These are phyloP conservation scores for Lavandula angustifolia DNA, from an alignment of 257 asterid species.

Conservation along the genomic window DNA sequence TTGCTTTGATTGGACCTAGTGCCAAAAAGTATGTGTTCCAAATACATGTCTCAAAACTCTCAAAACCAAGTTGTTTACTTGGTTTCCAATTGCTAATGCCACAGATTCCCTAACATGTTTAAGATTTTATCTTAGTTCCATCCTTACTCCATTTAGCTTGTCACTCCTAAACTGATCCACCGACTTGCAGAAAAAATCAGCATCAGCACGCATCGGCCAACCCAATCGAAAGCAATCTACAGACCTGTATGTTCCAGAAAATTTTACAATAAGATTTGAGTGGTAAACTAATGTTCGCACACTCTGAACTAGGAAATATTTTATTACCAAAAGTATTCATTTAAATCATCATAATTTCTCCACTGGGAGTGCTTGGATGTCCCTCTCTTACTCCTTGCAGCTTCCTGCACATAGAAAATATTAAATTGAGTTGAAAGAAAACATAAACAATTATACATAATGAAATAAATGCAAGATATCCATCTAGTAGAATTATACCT, in stretches of 20 bases:
- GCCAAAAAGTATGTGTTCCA: no score
- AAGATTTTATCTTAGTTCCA: no score
- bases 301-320: not conserved
- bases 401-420: constrained; percentile 62
- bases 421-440: constrained; percentile 13
- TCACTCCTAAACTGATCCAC: constrained; percentile 48
- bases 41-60: no score
- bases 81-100: no score
- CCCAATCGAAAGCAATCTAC: constrained; percentile 97
- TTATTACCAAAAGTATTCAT: constrained; percentile 90
- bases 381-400: constrained; percentile 78
- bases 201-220: constrained; percentile 99
- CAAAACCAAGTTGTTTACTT: no score
- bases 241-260: constrained; percentile 55
- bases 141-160: constrained; percentile 72
- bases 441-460: not conserved
- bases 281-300: not conserved
- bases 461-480: constrained; percentile 21
- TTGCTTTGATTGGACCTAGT: not conserved
- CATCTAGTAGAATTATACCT: constrained; percentile 49
- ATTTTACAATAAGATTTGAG: constrained; percentile 9
- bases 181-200: constrained; percentile 85
- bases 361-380: constrained; percentile 94
- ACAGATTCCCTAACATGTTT: not conserved
- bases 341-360: constrained; percentile 97